Evolutionary conservation across 2,329 filamentous ascomycete species (phyloP), one percentile per base, ranked within the genome.

Genomic region (Gyromitra esculenta): DNA sequence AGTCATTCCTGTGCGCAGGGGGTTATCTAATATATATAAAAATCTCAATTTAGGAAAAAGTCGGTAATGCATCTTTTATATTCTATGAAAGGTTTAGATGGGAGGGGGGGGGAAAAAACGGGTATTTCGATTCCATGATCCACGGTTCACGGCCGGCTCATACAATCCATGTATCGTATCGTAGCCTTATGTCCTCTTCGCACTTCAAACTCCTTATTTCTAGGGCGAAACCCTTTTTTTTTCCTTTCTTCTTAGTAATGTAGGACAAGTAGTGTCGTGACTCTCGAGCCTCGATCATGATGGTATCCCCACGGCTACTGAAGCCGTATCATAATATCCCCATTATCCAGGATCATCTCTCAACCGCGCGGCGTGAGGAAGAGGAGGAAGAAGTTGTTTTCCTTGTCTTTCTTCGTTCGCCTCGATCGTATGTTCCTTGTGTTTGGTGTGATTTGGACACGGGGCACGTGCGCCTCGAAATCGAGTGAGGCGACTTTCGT

Each of bases 121-220:
- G 41, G 41, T 45, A 45, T 45, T 45, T 15, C 9, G 13, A 45
- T 52, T 52, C 18, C 7, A 52, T 18, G 7, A n/a, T 52, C 18
- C 48, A 52, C 48, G 18, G 48, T 52, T 52, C 48, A 52, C 48
- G 48, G 48, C 15, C 48, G n/a, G 48, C n/a, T 52, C 48, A 18
- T 21, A 52, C 18, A 52, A 21, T n/a, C 18, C n/a, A 15, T n/a
- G 48, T 18, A 5, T 50, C 18, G 45, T 50, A 50, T n/a, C 18
- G 18, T 31, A 54, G 18, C 50, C 50, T 5, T 48, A 11, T 7
- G 6, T n/a, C 45, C 6, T 50, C 15, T 15, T 7, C 45, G 15
- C 18, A 18, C 18, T 50, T 50, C 45, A 15, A 50, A 50, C 18
- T 2, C n/a, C n/a, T 1, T n/a, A 48, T 50, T n/a, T 50, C n/a